Percentiles rank a stretch among this genome's conserved stretches.
phyloP scores from a whole-genome alignment of 2,329 filamentous ascomycete genomes.

The Drechslerella stenobrocha region DNA sequence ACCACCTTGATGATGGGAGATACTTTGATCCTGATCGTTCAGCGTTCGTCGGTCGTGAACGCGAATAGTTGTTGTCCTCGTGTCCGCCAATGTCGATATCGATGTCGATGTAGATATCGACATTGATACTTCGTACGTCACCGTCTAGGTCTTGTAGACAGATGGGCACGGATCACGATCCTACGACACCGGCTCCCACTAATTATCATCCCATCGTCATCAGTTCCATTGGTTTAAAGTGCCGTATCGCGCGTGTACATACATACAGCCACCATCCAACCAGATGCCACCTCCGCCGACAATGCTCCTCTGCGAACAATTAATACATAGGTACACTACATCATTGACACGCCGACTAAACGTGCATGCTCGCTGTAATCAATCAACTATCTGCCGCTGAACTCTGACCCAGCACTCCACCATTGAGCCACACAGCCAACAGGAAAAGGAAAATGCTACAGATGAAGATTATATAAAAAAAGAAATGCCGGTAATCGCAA shows the following conservation, averaged over 20 bases:
- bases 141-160: neutral
- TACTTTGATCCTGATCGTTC: slow-evolving; percentile 45
- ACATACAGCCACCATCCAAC: neutral
- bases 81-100: slow-evolving; percentile 1
- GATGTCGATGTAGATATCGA: neutral
- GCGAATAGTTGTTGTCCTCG: slow-evolving; percentile 41
- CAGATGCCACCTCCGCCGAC: too few species aligned
- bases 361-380: too few species aligned
- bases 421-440: neutral
- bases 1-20: slow-evolving; percentile 44
- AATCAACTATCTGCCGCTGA: too few species aligned
- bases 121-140: neutral
- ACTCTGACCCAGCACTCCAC: too few species aligned
- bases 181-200: too few species aligned
- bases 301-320: too few species aligned
- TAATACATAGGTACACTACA: neutral
- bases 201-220: too few species aligned
- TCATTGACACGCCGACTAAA: too few species aligned
- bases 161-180: too few species aligned
- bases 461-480: slow-evolving; percentile 16
- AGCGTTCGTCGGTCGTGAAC: neutral
- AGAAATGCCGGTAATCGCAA: slow-evolving; percentile 19
- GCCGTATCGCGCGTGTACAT: too few species aligned
- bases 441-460: neutral
- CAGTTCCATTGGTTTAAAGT: too few species aligned